Evolutionary conservation across 2,329 filamentous ascomycete genomes (phyloP).

Genomic region (Ilyonectria sp.): DNA sequence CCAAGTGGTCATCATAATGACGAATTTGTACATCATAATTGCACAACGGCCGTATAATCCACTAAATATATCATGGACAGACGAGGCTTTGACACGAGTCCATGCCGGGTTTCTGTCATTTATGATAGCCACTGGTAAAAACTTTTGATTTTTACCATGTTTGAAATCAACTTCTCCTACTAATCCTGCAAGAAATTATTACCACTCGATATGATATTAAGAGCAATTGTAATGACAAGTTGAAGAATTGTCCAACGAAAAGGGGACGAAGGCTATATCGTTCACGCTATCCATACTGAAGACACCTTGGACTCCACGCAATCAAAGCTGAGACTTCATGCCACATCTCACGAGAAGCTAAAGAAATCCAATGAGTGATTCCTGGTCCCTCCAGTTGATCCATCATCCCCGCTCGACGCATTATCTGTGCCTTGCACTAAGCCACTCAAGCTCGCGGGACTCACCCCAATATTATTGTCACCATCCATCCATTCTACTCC

Average conservation of each 20-base stretch:
- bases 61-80: not conserved
- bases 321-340: not conserved
- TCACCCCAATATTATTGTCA: slow-evolving; percentile 33
- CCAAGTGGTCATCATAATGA: slow-evolving; percentile 52
- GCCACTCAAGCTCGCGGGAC: slow-evolving; percentile 52
- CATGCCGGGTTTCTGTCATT: too few species aligned
- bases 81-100: not conserved
- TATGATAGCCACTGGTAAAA: too few species aligned
- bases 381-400: slow-evolving; percentile 38
- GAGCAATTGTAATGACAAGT: not conserved
- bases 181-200: too few species aligned
- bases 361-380: slow-evolving; percentile 60
- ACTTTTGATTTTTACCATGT: not conserved
- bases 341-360: slow-evolving; percentile 46
- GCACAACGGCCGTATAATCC: slow-evolving; percentile 26
- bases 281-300: not conserved
- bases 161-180: not conserved
- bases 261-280: not conserved
- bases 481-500: slow-evolving; percentile 34
- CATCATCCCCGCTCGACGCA: slow-evolving; percentile 37
- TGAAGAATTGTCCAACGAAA: not conserved
- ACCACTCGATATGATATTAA: too few species aligned
- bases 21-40: slow-evolving; percentile 57
- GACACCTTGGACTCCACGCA: not conserved
- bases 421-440: slow-evolving; percentile 52